A percentile compares a stretch with the other conserved stretches of the same genome.
phyloP scores from a whole-genome alignment of 2,329 filamentous ascomycete species.

The Epichloe coenophiala region DNA sequence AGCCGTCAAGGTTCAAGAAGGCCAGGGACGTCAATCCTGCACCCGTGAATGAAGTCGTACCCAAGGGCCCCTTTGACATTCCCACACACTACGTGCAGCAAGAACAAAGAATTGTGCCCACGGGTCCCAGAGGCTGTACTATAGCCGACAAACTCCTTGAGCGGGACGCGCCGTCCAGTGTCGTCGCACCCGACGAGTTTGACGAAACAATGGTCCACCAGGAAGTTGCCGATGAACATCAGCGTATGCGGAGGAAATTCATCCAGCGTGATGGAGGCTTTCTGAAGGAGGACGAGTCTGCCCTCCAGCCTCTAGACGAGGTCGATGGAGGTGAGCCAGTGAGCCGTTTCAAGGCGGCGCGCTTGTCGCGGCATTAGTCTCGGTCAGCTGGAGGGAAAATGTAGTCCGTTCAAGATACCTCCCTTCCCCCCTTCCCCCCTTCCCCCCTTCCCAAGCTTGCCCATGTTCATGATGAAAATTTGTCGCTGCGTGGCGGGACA shows the following conservation, averaged over 20 bases:
- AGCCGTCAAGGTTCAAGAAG: constrained; percentile 40
- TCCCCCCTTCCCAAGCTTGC: not conserved
- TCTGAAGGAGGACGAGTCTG: constrained; percentile 53
- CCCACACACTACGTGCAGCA: constrained; percentile 26
- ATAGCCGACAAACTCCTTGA: constrained; percentile 49
- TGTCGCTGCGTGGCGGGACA: not conserved
- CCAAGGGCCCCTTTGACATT: constrained; percentile 31
- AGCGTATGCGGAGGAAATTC: constrained; percentile 67
- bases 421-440: not conserved
- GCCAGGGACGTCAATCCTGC: constrained; percentile 14
- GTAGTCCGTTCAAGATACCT: not conserved
- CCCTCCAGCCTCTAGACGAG: constrained; percentile 54
- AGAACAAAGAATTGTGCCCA: constrained; percentile 25
- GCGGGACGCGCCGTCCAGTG: constrained; percentile 24
- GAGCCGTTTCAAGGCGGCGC: constrained; percentile 62
- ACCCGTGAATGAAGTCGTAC: constrained; percentile 8
- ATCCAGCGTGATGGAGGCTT: constrained; percentile 79
- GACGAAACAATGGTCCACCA: constrained; percentile 56
- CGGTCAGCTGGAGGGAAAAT: not conserved
- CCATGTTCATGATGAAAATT: not conserved
- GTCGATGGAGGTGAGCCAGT: constrained; percentile 50
- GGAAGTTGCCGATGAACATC: constrained; percentile 72
- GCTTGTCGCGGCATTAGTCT: constrained; percentile 38
- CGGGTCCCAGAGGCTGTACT: constrained; percentile 37
- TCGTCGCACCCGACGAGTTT: constrained; percentile 45